Evolutionary conservation across 345 rosid genomes (phyloP).

Genomic region (Euphorbia peplus): DNA sequence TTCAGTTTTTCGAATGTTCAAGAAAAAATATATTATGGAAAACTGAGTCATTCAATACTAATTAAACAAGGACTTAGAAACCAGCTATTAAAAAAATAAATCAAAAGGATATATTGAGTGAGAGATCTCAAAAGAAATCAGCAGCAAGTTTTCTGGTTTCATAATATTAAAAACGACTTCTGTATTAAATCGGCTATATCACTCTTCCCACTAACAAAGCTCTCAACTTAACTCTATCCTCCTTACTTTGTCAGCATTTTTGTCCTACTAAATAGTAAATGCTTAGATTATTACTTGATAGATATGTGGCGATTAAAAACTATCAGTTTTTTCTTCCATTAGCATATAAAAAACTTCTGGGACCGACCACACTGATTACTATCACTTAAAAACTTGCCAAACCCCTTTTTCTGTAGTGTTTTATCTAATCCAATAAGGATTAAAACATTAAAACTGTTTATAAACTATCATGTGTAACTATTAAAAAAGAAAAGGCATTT

Average conservation of each 20-base stretch:
- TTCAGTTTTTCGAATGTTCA: too few relatives aligned
- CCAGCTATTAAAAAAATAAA: too few relatives aligned
- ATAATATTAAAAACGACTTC: neutral
- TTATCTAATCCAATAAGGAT: constrained; percentile 23
- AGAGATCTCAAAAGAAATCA: neutral
- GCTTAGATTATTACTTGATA: constrained; percentile 12
- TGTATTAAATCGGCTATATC: neutral
- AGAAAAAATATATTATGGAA: too few relatives aligned
- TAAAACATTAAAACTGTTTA: constrained; percentile 9
- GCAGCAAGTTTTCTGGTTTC: neutral
- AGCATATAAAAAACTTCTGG: constrained; percentile 12
- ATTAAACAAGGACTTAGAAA: too few relatives aligned
- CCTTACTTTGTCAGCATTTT: constrained; percentile 20
- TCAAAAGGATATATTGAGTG: too few relatives aligned
- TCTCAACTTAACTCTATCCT: constrained; percentile 14
- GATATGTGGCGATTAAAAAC: constrained; percentile 21
- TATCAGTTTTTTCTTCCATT: constrained; percentile 13
- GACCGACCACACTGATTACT: constrained; percentile 34
- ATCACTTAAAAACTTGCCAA: constrained; percentile 20
- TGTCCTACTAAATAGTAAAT: constrained; percentile 10
- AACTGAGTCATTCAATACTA: too few relatives aligned
- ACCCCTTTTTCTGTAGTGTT: constrained; percentile 17
- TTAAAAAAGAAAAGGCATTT: constrained; percentile 1
- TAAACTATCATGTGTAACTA: constrained; percentile 5
- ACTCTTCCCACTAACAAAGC: constrained; percentile 12